Percentiles rank a stretch among this genome's conserved stretches.
These are phyloP conservation scores for sunflower (Helianthus annuus) DNA, from an alignment of 129 eudicot species.

Conservation along the genomic window HanXRQr2.0-SUNRISE NC_035449.2:40806173-40806672, in stretches of 20 bases:
- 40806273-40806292: slow-evolving; percentile 23
- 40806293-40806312: slow-evolving; percentile 26
- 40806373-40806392: slow-evolving; percentile 51
- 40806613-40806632: slow-evolving; percentile 12
- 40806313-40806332: slow-evolving; percentile 65
- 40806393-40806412: slow-evolving; percentile 59
- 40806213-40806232: slow-evolving; percentile 2
- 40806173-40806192: slow-evolving; percentile 15
- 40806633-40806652: slow-evolving; percentile 18
- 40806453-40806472: slow-evolving; percentile 37
- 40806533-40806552: not conserved
- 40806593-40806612: slow-evolving; percentile 11
- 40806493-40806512: slow-evolving; percentile 65
- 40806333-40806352: slow-evolving; percentile 60
- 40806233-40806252: not conserved
- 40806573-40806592: not conserved
- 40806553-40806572: slow-evolving; percentile 8
- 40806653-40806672: slow-evolving; percentile 11
- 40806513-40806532: slow-evolving; percentile 14
- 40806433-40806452: slow-evolving; percentile 61
- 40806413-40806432: slow-evolving; percentile 20
- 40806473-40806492: slow-evolving; percentile 45
- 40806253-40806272: slow-evolving; percentile 21
- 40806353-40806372: slow-evolving; percentile 62
- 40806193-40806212: slow-evolving; percentile 15